Evolutionary conservation across 2,329 filamentous ascomycete genomes (phyloP), one percentile per base, ranked within the genome.

Genomic region (Neoarthrinium moseri): DNA sequence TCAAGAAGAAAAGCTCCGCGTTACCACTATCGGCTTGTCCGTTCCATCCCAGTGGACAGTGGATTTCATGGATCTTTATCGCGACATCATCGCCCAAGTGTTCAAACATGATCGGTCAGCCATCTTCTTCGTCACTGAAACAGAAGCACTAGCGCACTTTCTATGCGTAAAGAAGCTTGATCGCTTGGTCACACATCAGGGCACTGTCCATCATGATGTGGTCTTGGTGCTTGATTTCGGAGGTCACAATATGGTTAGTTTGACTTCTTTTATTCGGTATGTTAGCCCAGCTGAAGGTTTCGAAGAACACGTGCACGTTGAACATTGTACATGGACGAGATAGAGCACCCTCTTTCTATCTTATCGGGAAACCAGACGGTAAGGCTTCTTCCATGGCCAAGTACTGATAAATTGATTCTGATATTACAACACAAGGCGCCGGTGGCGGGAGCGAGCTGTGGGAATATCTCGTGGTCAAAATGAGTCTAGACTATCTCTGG

Each of bases 1-100:
- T 29, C 11, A 29, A 3, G 33, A 23, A 13, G 26, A 23, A 7
- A 5, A 39, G 2, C 37, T 48, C 12, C 17, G 30, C 11, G 36
- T 54, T 1, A 33, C 20, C 12, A 44, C 26, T 6, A 54, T 54
- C 11, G 49, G 43, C 2, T 32, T 54, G 10, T 50, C 49, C 6
- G 27, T 51, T 6, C 51, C 51, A 5, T 46, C 45, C 4, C 51
- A 54, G 24, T 54, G 49, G 49, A 50, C 30, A 1, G 13, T 50
- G 12, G 51, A 54, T 11, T 50, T 54, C 18, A 36, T 43, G 18
- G 45, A 50, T 17, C 11, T 44, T 13, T 54, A 52, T 24, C n/a
- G 47, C 4, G 18, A n/a, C 3, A 38, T 54, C 21, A 33, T 52
- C 6, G 33, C 17, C 12, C 11, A 40, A 12, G 41, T 32, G 2